A percentile compares a stretch with the other conserved stretches of the same genome.
These are phyloP conservation scores for Malus sieversii DNA, from an alignment of 306 rosid genomes.

Conservation along the genomic window DNA sequence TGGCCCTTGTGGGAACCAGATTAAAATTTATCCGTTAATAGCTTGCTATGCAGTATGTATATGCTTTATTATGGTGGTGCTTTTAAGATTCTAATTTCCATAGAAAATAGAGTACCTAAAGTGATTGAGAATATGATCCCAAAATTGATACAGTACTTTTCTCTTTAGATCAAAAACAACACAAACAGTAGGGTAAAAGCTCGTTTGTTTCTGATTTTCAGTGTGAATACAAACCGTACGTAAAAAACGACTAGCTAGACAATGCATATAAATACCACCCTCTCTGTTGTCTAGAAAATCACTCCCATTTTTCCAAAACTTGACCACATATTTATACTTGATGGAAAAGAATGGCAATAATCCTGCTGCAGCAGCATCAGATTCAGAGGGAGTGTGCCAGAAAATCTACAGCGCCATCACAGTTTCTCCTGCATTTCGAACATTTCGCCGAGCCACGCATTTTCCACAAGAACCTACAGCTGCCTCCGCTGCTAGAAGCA, in stretches of 20 bases:
- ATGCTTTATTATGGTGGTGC: not conserved
- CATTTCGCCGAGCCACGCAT: slow-evolving; percentile 9
- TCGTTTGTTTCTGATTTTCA: too few relatives aligned
- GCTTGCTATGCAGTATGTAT: too few relatives aligned
- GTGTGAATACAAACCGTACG: too few relatives aligned
- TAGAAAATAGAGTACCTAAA: slow-evolving; percentile 14
- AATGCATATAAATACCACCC: slow-evolving; percentile 3
- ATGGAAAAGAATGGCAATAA: slow-evolving; percentile 29
- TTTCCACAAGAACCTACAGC: not conserved
- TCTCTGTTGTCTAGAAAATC: not conserved
- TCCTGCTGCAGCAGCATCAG: not conserved
- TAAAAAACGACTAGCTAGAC: not conserved
- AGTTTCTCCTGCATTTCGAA: slow-evolving; percentile 20
- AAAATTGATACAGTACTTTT: not conserved
- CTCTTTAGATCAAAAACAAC: not conserved
- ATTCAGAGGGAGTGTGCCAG: slow-evolving; percentile 31
- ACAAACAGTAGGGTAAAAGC: too few relatives aligned
- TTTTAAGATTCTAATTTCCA: not conserved
- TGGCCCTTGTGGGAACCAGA: not conserved
- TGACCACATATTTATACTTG: not conserved
- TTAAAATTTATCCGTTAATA: not conserved
- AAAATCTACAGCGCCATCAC: slow-evolving; percentile 39
- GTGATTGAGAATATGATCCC: slow-evolving; percentile 51
- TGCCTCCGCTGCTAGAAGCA: slow-evolving; percentile 5
- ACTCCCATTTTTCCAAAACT: not conserved